A percentile compares a stretch with the other conserved stretches of the same genome.
Conservation (phyloP, 139 green algal genomes). For the Trebouxia sp. region DNA sequence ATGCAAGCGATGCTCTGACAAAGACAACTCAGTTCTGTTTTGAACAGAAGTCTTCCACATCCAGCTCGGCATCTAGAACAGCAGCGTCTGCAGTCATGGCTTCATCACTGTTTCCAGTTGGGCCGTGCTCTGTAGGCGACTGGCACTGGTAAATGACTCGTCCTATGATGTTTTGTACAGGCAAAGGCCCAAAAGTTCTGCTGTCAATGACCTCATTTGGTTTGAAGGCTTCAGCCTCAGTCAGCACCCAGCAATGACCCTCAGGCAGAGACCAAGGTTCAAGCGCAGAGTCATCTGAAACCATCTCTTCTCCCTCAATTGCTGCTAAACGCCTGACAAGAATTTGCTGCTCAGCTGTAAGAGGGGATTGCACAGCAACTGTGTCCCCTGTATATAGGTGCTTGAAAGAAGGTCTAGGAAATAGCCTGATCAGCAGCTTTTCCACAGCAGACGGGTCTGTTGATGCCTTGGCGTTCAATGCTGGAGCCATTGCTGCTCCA, state of each 20-base stretch:
- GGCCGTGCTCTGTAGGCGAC: slow-evolving; percentile 32
- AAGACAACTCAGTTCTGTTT: too few species aligned
- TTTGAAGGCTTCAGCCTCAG: slow-evolving; percentile 72
- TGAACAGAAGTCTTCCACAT: slow-evolving; percentile 39
- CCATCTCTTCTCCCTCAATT: slow-evolving; percentile 72
- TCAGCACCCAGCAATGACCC: slow-evolving; percentile 83
- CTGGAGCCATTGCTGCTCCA: slow-evolving; percentile 61
- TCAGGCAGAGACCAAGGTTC: slow-evolving; percentile 39
- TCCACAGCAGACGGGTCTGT: slow-evolving; percentile 48
- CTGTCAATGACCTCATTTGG: slow-evolving; percentile 62
- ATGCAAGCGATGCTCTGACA: too few species aligned
- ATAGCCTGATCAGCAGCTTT: slow-evolving; percentile 60
- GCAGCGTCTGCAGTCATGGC: slow-evolving; percentile 45
- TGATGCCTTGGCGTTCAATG: slow-evolving; percentile 49
- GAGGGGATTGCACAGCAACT: slow-evolving; percentile 60
- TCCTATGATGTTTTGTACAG: slow-evolving; percentile 53
- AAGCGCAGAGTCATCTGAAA: slow-evolving; percentile 40
- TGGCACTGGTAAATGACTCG: slow-evolving; percentile 37
- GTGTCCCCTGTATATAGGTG: slow-evolving; percentile 61
- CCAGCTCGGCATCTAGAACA: slow-evolving; percentile 57
- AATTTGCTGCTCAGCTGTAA: slow-evolving; percentile 34
- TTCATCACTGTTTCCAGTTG: slow-evolving; percentile 50
- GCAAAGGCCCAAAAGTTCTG: slow-evolving; percentile 64
- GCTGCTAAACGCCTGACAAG: slow-evolving; percentile 80
- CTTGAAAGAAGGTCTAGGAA: slow-evolving; percentile 50